A percentile compares a stretch with the other conserved stretches of the same genome.
Evolutionary conservation across 225 moss, liverwort and hornwort genomes (phyloP).

Genomic region (Polytrichum formosum): DNA sequence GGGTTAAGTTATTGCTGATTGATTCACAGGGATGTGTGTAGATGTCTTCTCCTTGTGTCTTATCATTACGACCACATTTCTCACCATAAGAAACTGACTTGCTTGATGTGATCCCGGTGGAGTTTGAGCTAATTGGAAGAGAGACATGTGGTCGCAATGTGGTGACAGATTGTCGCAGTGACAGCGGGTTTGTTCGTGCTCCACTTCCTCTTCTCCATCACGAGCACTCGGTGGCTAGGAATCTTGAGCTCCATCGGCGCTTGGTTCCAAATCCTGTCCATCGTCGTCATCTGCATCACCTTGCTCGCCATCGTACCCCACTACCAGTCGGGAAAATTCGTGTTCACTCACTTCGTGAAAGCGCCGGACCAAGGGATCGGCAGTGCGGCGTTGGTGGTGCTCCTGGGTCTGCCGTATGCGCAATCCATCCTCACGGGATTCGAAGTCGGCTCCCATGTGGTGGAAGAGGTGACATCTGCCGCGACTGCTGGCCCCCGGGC

Average conservation of each 20-base stretch:
- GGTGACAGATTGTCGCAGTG: slow-evolving; percentile 23
- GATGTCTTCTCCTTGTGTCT: too few relatives aligned
- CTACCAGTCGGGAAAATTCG: slow-evolving; percentile 33
- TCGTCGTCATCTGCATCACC: slow-evolving; percentile 25
- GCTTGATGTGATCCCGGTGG: too few relatives aligned
- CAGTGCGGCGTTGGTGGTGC: slow-evolving; percentile 26
- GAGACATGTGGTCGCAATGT: too few relatives aligned
- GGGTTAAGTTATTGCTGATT: too few relatives aligned
- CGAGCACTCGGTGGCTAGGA: slow-evolving; percentile 33
- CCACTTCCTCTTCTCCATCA: slow-evolving; percentile 28
- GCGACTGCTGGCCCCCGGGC: slow-evolving; percentile 37
- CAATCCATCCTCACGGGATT: slow-evolving; percentile 51
- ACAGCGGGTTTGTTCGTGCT: slow-evolving; percentile 31
- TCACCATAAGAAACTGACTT: too few relatives aligned
- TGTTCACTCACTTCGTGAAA: slow-evolving; percentile 35
- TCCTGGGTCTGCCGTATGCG: slow-evolving; percentile 38
- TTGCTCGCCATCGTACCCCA: slow-evolving; percentile 26
- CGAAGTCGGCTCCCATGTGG: slow-evolving; percentile 40
- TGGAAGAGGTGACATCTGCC: slow-evolving; percentile 37
- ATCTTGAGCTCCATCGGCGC: slow-evolving; percentile 24
- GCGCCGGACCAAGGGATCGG: slow-evolving; percentile 24
- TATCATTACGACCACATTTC: too few relatives aligned
- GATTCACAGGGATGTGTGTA: too few relatives aligned
- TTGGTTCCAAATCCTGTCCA: slow-evolving; percentile 39
- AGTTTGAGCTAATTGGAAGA: too few relatives aligned